phyloP scores from a whole-genome alignment of 2,329 filamentous ascomycete genomes.

The Alternaria conjuncta region DNA sequence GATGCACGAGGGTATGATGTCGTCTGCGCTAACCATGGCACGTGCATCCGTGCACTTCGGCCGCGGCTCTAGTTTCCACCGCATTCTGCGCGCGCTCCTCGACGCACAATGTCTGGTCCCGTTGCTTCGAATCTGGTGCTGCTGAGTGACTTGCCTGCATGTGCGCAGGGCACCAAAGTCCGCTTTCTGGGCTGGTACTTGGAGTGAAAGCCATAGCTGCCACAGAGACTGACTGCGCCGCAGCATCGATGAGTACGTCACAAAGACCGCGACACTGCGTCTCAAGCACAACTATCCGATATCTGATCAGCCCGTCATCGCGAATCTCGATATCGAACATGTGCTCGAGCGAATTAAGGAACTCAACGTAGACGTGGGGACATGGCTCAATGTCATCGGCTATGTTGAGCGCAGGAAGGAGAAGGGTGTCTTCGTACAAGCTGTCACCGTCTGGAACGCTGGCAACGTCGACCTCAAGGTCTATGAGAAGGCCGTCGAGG shows the following conservation, averaged over 20 bases:
- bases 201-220: background rate
- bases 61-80: slow-evolving; percentile 20
- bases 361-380: slow-evolving; percentile 72
- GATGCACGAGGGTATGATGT: slow-evolving; percentile 34
- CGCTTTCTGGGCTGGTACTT: slow-evolving; percentile 90
- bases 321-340: slow-evolving; percentile 73
- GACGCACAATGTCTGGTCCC: slow-evolving; percentile 53
- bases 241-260: slow-evolving; percentile 67
- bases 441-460: slow-evolving; percentile 77
- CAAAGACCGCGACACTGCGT: slow-evolving; percentile 65
- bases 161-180: slow-evolving; percentile 73
- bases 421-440: slow-evolving; percentile 65
- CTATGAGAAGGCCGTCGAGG: slow-evolving; percentile 67
- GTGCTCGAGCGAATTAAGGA: slow-evolving; percentile 70
- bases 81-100: slow-evolving; percentile 1
- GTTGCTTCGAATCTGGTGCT: slow-evolving; percentile 62
- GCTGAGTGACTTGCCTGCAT: slow-evolving; percentile 54
- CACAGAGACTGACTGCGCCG: slow-evolving; percentile 15
- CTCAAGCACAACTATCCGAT: slow-evolving; percentile 72
- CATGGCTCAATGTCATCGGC: slow-evolving; percentile 89
- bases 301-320: slow-evolving; percentile 50
- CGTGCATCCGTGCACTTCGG: slow-evolving; percentile 24
- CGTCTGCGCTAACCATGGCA: slow-evolving; percentile 26
- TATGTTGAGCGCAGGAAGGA: slow-evolving; percentile 61
- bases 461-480: slow-evolving; percentile 72